phyloP scores from a whole-genome alignment of 148 eudicot genomes.

The Rhododendron kiyosumense region DNA sequence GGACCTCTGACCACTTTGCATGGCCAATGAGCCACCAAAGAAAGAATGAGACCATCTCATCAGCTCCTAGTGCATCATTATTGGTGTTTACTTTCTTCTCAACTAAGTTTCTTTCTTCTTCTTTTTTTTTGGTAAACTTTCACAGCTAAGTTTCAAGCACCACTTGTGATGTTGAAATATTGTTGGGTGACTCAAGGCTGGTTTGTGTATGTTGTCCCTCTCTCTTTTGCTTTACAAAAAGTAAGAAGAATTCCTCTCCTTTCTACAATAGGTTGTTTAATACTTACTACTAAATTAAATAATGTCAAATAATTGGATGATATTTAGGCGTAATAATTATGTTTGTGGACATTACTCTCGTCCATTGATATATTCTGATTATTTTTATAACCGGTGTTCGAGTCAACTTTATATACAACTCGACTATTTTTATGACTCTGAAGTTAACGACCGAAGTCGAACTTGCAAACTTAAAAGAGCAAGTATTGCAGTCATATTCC shows the following conservation, averaged over 20 bases:
- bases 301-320: neutral
- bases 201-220: neutral
- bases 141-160: neutral
- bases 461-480: neutral
- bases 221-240: neutral
- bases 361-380: neutral
- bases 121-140: neutral
- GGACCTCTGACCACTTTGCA: neutral
- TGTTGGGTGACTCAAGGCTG: neutral
- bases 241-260: neutral
- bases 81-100: constrained; percentile 12
- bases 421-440: too few relatives aligned
- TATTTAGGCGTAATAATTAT: neutral
- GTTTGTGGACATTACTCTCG: neutral
- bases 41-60: neutral
- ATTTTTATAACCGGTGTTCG: neutral
- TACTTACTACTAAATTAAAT: neutral
- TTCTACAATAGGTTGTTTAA: neutral
- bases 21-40: constrained; percentile 2
- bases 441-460: neutral
- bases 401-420: too few relatives aligned
- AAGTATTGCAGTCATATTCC: neutral
- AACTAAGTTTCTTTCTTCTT: neutral
- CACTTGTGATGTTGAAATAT: neutral
- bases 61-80: neutral